Percentiles rank a stretch among this genome's conserved stretches.
phyloP scores from a whole-genome alignment of 164 flowering plant species.

The Aristolochia fimbriata region DNA sequence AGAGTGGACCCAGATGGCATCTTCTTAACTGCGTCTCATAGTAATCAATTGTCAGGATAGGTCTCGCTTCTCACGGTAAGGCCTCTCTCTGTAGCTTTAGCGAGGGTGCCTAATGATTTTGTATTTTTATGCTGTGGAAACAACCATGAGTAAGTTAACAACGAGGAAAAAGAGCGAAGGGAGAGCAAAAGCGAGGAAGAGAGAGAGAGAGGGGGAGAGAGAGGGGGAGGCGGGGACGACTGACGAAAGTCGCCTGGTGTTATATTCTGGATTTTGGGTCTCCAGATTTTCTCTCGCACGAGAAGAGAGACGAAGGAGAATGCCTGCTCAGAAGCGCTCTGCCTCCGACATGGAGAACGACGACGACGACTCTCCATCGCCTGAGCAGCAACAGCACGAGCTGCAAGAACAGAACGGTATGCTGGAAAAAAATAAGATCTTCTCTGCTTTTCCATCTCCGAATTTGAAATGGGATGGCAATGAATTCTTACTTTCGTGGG shows the following conservation, averaged over 20 bases:
- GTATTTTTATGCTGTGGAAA: no score
- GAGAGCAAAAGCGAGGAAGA: conserved; percentile 1
- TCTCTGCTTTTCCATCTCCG: background rate
- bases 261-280: no score
- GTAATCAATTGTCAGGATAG: no score
- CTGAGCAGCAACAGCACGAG: background rate
- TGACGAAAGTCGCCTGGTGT: background rate
- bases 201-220: conserved; percentile 3
- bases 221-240: no score
- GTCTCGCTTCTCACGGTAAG: no score
- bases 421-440: background rate
- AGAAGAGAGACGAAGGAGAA: background rate
- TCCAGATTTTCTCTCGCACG: background rate
- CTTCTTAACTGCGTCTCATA: no score
- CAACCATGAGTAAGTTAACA: no score
- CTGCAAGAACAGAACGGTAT: background rate
- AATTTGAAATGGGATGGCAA: background rate
- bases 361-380: background rate
- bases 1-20: no score
- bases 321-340: conserved; percentile 12
- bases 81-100: no score
- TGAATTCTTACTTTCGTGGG: background rate
- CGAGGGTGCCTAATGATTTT: no score
- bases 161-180: no score
- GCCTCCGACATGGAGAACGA: conserved; percentile 2